Evolutionary conservation across 345 rosid species (phyloP), one percentile per base, ranked within the genome.

Genomic region (Euphorbia pulcherrima): DNA sequence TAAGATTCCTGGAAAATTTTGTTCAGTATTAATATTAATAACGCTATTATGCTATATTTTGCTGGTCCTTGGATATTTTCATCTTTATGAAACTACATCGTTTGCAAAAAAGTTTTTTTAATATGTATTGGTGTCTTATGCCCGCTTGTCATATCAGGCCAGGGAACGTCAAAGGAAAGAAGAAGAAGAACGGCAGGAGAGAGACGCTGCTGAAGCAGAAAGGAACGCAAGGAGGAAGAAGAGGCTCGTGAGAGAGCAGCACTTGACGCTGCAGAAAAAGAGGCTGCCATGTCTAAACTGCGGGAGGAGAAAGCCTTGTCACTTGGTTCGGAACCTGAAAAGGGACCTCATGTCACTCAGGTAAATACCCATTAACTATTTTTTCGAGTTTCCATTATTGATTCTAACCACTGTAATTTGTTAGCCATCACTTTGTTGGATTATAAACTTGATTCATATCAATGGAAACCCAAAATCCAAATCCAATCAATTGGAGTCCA

Each of bases 121-220:
- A n/a, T n/a, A n/a, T n/a, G n/a, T n/a, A n/a, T n/a, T n/a, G n/a
- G n/a, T n/a, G n/a, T n/a, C n/a, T n/a, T 48, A 13, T 41, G 56
- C 23, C 14, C 33, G 17, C 18, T 13, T 71, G 24, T 41, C 14
- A 47, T 24, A 16, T 57, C 48, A 91, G 97, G 96, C 96, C 66
- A 85, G 96, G 83, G 99, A 95, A 81, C 81, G 81, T 8, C 96
- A 92, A 77, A 84, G 84, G 68, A 87, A 70, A 72, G 97, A 95
- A 73, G 99, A 95, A 83, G 79, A 85, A 73, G 97, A 92, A 78
- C 96, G 83, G 47, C 67, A 83, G 50, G 88, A 82, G 81, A 88
- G 87, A 65, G 98, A 95, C 81, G 97, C 94, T 77, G 94, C 96
- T 64, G 98, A 95, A 78, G 93, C 86, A 68, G 98, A 87, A 81